Evolutionary conservation across 2,329 filamentous ascomycete genomes (phyloP), one percentile per base, ranked within the genome.

Genomic region (Colletotrichum kahawae): DNA sequence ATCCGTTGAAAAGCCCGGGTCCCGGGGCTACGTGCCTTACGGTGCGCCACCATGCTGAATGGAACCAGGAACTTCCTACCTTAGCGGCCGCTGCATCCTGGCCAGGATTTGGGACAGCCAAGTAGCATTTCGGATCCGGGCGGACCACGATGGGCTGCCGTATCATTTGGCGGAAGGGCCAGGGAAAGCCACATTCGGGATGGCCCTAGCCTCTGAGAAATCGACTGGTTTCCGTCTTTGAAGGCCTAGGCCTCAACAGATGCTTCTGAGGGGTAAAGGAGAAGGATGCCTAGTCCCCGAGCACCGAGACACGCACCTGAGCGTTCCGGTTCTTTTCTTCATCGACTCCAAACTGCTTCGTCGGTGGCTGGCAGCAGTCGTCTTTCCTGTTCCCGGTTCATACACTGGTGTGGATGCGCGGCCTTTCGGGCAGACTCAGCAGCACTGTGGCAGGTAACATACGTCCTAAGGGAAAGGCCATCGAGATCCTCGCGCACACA

Each of bases 21-120:
- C 33, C 67, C 27, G 67, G 62, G 38, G 54, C 54, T 67, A 29
- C 48, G 60, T 69, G 43, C 62, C 29, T 36, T 62, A 24, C 57
- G 57, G 57, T 67, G 59, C 34, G 71, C 24, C 48, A 38, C n/a
- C 51, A 34, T 67, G 68, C 56, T n/a, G 27, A 67, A 71, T 21
- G 67, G 62, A 27, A 31, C 62, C 72, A 71, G 67, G 51, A 60
- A 36, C 54, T 48, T 67, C 68, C 54, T 43, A 74, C 67, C 56
- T 74, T 74, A 74, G 72, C 72, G 60, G 68, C 71, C 71, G 71
- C 71, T 70, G 71, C 62, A 71, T 56, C 29, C 56, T 62, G 24
- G 56, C 27, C 62, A 57, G 34, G 54, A 24, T 67, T 62, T 71
- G 67, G 68, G 33, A 63, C 54, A 31, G 14, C 62, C 33, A 18